Evolutionary conservation across 768 basidiomycete species (phyloP), one percentile per base, ranked within the genome.

Genomic region (Zangia roseola): DNA sequence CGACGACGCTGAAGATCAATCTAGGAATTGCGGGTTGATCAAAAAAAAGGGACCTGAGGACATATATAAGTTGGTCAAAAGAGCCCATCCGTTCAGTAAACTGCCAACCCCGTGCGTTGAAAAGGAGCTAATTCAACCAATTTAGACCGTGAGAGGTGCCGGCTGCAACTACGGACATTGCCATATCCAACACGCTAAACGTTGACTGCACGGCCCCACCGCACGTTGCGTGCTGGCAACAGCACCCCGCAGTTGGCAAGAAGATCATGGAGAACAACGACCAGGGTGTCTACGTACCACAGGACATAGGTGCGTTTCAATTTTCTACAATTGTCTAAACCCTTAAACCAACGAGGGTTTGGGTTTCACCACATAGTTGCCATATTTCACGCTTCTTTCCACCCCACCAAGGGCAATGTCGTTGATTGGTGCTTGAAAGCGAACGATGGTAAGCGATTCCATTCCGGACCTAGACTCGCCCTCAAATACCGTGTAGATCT

Each of bases 331-430:
- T 16, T 8, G 6, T 43, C 13, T 12, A 28, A 49, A 4, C 20
- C n/a, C 30, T 52, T 37, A 8, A 9, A 39, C 38, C 30, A 43
- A 51, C 25, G 2, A 20, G 26, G 26, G 1, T 37, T 20, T 39
- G 36, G 30, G 19, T 21, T 30, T 25, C 13, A 21, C 16, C 21
- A 5, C 16, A 6, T 30, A 91, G 89, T 88, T 60, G 86, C 88
- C 10, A 85, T 91, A 63, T 91, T 91, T 53, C 88, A 91, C 68
- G 77, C 84, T 16, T 88, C 88, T 6, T 92, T 92, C 59, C 90
- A 92, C 68, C 86, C 88, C 1, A 92, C 88, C 19, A 78, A 80
- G 55, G 90, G 90, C 13, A 91, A 90, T 63, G 64, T 83, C 13
- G 72, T 91, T 13, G 89, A 91, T 66, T 92, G 91, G 90, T 81